Percentiles rank a stretch among this genome's conserved stretches.
Evolutionary conservation across 768 basidiomycete species (phyloP).

Genomic region (Gymnopilus junonius): DNA sequence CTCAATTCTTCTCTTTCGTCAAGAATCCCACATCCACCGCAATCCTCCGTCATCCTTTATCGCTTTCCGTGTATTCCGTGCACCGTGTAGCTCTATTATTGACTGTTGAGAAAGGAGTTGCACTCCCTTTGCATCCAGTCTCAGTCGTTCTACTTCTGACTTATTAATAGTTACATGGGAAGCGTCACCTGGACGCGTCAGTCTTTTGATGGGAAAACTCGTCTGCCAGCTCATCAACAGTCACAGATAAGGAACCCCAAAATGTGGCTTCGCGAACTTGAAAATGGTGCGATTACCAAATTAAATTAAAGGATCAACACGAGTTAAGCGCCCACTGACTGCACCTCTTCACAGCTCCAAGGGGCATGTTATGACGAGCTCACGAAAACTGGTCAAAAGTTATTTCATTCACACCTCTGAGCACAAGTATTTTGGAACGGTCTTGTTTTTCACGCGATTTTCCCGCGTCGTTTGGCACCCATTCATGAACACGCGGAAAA

Average conservation of each 20-base stretch:
- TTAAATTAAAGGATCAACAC: background rate
- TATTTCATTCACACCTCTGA: background rate
- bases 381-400: background rate
- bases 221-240: constrained; percentile 1
- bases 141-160: background rate
- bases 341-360: background rate
- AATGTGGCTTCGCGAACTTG: background rate
- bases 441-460: background rate
- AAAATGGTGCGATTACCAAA: background rate
- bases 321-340: constrained; percentile 1
- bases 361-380: background rate
- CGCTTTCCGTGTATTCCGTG: background rate
- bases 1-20: constrained; percentile 18
- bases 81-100: background rate
- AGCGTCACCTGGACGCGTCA: background rate
- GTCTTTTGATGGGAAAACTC: background rate
- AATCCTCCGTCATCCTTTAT: background rate
- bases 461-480: background rate
- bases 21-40: constrained; percentile 10
- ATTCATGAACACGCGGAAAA: background rate
- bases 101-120: background rate
- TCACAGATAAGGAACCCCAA: background rate
- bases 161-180: background rate
- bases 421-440: background rate
- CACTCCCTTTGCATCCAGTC: background rate